Conservation (phyloP, 2,329 filamentous ascomycete genomes). For the Paraphaeosphaeria sporulosa region DNA sequence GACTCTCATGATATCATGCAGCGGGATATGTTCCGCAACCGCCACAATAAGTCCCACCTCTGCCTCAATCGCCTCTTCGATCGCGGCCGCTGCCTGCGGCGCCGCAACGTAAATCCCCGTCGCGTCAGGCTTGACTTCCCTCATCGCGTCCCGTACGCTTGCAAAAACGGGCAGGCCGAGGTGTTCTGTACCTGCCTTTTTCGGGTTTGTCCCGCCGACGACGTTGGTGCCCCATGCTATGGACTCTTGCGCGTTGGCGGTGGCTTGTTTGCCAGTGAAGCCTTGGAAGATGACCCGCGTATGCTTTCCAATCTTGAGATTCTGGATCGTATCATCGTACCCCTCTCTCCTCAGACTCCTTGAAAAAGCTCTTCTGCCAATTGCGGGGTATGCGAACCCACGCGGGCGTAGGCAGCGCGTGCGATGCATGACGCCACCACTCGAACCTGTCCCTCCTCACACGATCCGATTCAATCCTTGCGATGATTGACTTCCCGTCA, state of each 20-base stretch:
- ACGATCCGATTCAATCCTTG: too few species aligned
- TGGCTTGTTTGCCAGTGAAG: slow-evolving; percentile 74
- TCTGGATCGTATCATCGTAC: slow-evolving; percentile 69
- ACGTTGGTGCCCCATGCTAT: slow-evolving; percentile 81
- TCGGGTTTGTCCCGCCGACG: slow-evolving; percentile 79
- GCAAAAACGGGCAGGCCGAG: slow-evolving; percentile 76
- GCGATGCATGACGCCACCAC: slow-evolving; percentile 19
- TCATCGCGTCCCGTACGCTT: slow-evolving; percentile 72
- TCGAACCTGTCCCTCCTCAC: neutral
- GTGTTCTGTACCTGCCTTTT: slow-evolving; percentile 70
- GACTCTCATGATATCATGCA: slow-evolving; percentile 79
- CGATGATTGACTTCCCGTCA: too few species aligned
- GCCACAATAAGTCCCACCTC: slow-evolving; percentile 80
- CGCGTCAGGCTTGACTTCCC: slow-evolving; percentile 75
- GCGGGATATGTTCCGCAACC: slow-evolving; percentile 80
- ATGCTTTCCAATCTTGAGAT: slow-evolving; percentile 71
- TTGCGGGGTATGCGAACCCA: too few species aligned
- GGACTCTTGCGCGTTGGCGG: slow-evolving; percentile 78
- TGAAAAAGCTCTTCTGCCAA: slow-evolving; percentile 31
- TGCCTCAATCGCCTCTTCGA: slow-evolving; percentile 81
- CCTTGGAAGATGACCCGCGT: slow-evolving; percentile 75
- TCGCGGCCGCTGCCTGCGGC: slow-evolving; percentile 74
- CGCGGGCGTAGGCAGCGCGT: slow-evolving; percentile 19
- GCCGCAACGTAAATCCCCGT: slow-evolving; percentile 83
- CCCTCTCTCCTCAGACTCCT: slow-evolving; percentile 43